A percentile compares a stretch with the other conserved stretches of the same genome.
These are phyloP conservation scores for Venturia carpophila DNA, from an alignment of 2,329 filamentous ascomycete genomes.

Conservation along the genomic window DNA sequence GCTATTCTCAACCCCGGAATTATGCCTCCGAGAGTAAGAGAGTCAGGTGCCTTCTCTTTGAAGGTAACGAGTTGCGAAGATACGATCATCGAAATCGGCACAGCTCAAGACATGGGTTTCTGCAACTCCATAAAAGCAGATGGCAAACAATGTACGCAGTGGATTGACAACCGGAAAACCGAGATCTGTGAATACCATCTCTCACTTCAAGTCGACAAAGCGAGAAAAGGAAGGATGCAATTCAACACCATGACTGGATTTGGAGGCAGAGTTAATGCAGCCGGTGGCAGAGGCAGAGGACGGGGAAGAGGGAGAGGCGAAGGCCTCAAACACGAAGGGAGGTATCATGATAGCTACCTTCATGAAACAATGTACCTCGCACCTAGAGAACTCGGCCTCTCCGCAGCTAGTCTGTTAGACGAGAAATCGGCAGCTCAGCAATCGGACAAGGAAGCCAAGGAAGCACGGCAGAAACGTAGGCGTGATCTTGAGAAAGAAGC, in stretches of 20 bases:
- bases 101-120: conserved; percentile 74
- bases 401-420: conserved; percentile 57
- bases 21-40: conserved; percentile 73
- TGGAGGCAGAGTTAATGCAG: conserved; percentile 27
- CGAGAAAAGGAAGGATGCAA: conserved; percentile 62
- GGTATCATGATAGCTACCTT: conserved; percentile 50
- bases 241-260: conserved; percentile 57
- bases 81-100: conserved; percentile 81
- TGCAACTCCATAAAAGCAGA: conserved; percentile 82
- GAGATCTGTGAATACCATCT: conserved; percentile 92
- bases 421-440: conserved; percentile 48
- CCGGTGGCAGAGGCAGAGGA: conserved; percentile 27
- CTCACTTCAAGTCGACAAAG: conserved; percentile 68
- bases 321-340: conserved; percentile 29
- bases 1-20: conserved; percentile 87
- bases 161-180: conserved; percentile 83
- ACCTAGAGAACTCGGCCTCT: conserved; percentile 31
- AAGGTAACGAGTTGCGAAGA: conserved; percentile 81
- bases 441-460: conserved; percentile 28
- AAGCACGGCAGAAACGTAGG: conserved; percentile 35
- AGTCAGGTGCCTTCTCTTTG: conserved; percentile 78
- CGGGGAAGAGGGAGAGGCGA: conserved; percentile 23
- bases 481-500: conserved; percentile 62
- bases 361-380: conserved; percentile 43
- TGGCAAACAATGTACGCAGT: conserved; percentile 68